These are phyloP conservation scores for Colletotrichum lupini DNA, from an alignment of 2,329 filamentous ascomycete species.

Conservation along the genomic window DNA sequence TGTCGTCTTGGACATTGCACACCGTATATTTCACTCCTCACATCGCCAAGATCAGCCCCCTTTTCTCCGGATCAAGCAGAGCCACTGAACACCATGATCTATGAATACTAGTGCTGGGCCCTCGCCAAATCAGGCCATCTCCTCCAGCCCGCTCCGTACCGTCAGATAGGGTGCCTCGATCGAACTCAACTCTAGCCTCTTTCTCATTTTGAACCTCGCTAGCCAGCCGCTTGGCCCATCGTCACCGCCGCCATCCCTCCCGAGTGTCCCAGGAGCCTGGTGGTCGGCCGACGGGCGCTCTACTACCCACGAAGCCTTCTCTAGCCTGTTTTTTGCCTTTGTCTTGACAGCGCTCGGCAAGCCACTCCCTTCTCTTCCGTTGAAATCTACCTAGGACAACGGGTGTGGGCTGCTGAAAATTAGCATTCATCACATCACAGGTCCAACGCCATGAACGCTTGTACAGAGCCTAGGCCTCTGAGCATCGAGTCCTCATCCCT, in stretches of 20 bases:
- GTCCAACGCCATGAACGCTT: background rate
- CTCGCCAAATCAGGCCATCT: conserved; percentile 12
- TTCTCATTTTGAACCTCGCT: background rate
- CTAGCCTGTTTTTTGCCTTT: background rate
- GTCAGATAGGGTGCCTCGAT: conserved; percentile 8
- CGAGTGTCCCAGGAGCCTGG: conserved; percentile 5
- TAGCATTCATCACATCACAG: background rate
- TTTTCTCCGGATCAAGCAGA: background rate
- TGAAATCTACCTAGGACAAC: background rate
- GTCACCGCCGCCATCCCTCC: background rate
- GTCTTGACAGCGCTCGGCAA: background rate
- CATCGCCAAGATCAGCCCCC: conserved; percentile 3
- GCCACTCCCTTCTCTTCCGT: background rate
- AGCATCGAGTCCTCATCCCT: background rate
- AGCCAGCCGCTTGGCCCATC: background rate
- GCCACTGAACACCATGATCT: background rate
- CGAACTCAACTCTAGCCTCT: background rate
- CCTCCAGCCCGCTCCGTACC: conserved; percentile 4
- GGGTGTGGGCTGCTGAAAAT: background rate
- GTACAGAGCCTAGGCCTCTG: background rate
- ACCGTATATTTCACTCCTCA: conserved; percentile 3
- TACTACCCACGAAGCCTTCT: background rate
- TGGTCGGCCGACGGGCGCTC: background rate
- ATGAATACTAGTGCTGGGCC: conserved; percentile 5
- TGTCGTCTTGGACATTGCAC: background rate